Evolutionary conservation across 164 flowering plant genomes (phyloP).

Genomic region (Tetracentron sinense): DNA sequence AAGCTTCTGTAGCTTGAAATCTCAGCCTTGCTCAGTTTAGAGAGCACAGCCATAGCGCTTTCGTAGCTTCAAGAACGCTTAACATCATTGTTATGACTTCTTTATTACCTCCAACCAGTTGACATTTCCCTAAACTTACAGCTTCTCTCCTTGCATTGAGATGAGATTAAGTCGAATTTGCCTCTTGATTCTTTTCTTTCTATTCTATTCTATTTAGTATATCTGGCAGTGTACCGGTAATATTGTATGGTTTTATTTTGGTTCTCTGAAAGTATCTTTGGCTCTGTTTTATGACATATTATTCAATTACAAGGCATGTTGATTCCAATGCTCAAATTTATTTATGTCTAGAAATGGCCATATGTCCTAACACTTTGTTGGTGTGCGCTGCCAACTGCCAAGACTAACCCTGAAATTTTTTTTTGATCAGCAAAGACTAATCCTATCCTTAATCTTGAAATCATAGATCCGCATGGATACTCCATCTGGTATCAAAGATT

Average conservation of each 20-base stretch:
- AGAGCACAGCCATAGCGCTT: too few relatives aligned
- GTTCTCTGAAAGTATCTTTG: background rate
- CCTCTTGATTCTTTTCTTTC: background rate
- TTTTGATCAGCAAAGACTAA: too few relatives aligned
- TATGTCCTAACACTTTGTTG: too few relatives aligned
- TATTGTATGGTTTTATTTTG: too few relatives aligned
- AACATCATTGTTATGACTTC: too few relatives aligned
- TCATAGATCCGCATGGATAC: constrained; percentile 93
- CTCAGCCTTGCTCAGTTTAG: too few relatives aligned
- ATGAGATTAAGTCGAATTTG: background rate
- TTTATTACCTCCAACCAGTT: too few relatives aligned
- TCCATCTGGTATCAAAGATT: constrained; percentile 89
- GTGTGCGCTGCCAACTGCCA: background rate
- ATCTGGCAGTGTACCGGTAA: too few relatives aligned
- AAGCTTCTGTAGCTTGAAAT: background rate
- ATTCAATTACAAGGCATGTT: background rate
- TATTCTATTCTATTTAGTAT: background rate
- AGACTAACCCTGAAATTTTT: too few relatives aligned
- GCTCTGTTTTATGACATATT: background rate
- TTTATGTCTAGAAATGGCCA: too few relatives aligned
- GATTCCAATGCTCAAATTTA: too few relatives aligned
- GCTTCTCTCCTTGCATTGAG: background rate
- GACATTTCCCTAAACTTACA: background rate
- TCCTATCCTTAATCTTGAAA: constrained; percentile 7
- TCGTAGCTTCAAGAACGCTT: too few relatives aligned